Evolutionary conservation across 2,329 filamentous ascomycete species (phyloP), one percentile per base, ranked within the genome.

Genomic region (Fusarium sp.): DNA sequence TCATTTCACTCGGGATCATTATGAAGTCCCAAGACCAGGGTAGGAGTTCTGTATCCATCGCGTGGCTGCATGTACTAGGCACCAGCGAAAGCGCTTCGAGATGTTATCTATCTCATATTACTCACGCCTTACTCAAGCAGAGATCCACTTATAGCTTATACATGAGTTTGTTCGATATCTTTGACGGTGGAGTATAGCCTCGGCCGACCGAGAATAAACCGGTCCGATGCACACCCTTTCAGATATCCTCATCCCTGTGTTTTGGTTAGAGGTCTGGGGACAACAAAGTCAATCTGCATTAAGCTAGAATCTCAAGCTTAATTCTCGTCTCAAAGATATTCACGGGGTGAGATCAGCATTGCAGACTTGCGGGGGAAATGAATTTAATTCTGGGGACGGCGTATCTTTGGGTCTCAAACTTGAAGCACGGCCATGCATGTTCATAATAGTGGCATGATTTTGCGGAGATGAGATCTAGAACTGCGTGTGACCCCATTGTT

Each of bases 191-290:
- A 33, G 55, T 40, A 47, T 16, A 11, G 30, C n/a, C n/a, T 64
- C 64, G 67, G 70, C 36, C 40, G 46, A 44, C 46, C 69, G 67
- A 74, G 65, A 37, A 68, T 60, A 56, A 68, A 61, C 71, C 72
- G 72, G 72, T 42, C 71, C 69, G 67, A 74, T 50, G 62, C 30
- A 69, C 42, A n/a, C 47, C 53, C 60, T 40, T 45, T 38, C 1
- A 16, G 31, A 34, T n/a, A 15, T 23, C 23, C 23, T 23, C 23
- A 23, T 23, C 23, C 23, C 23, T 23, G 23, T 23, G 23, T 23
- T 23, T 23, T 23, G 23, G 23, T 23, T 23, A 23, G 23, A 23
- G 23, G 23, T 23, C 23, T 23, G 23, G 23, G 23, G 23, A 23
- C 23, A 23, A 23, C 5, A 23, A 23, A 23, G 23, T 23, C 23